phyloP scores from a whole-genome alignment of 805 yeast genomes.

The Zygotorulaspora florentina region DNA sequence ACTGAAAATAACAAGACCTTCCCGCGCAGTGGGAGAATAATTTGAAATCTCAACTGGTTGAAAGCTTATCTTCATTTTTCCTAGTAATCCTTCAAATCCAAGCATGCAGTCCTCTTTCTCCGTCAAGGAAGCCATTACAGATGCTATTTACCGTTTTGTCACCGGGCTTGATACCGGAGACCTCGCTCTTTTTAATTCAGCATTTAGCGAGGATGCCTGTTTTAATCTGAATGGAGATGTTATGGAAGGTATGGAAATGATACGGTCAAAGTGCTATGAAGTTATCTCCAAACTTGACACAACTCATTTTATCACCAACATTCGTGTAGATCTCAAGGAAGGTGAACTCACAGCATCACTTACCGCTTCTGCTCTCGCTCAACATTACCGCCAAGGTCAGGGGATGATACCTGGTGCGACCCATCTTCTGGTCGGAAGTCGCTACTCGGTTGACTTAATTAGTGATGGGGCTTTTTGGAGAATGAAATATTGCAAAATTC shows the following conservation, averaged over 20 bases:
- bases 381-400: slow-evolving; percentile 6
- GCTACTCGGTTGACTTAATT: slow-evolving; percentile 1
- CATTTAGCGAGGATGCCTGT: slow-evolving; percentile 2
- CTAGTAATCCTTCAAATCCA: too few species aligned
- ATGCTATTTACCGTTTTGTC: slow-evolving; percentile 5
- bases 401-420: slow-evolving; percentile 2
- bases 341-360: not conserved
- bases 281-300: slow-evolving; percentile 3
- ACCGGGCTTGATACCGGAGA: slow-evolving; percentile 5
- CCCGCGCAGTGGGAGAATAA: too few species aligned
- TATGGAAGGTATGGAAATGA: not conserved
- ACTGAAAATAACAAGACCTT: too few species aligned
- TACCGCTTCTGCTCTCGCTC: slow-evolving; percentile 6
- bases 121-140: slow-evolving; percentile 6
- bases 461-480: slow-evolving; percentile 5
- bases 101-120: slow-evolving; percentile 1
- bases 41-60: too few species aligned
- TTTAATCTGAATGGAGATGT: slow-evolving; percentile 2
- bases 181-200: slow-evolving; percentile 3
- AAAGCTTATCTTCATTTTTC: too few species aligned
- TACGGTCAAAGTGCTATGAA: slow-evolving; percentile 3
- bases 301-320: slow-evolving; percentile 5
- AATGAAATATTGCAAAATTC: not conserved
- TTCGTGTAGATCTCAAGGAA: slow-evolving; percentile 7
- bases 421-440: slow-evolving; percentile 1